A percentile compares a stretch with the other conserved stretches of the same genome.
These are phyloP conservation scores for Aspergillus haitiensis DNA, from an alignment of 495 filamentous ascomycete genomes.

Conservation along the genomic window DNA sequence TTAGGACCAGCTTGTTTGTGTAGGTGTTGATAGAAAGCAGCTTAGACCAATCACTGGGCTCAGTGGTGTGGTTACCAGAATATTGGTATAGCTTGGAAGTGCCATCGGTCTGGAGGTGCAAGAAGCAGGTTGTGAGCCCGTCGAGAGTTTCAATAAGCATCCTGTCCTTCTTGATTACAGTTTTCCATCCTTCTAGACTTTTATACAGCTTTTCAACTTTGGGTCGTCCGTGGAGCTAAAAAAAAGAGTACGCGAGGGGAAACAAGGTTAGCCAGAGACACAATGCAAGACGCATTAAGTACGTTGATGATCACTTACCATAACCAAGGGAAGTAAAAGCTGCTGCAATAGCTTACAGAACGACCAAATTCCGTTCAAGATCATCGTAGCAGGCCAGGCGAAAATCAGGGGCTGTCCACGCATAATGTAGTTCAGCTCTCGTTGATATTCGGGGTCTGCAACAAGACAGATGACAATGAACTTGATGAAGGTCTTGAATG, in stretches of 20 bases:
- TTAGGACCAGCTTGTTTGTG: slow-evolving; percentile 43
- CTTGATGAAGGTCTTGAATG: slow-evolving; percentile 37
- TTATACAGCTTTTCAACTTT: slow-evolving; percentile 45
- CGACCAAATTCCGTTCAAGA: slow-evolving; percentile 51
- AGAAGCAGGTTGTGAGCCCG: slow-evolving; percentile 40
- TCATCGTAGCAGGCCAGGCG: slow-evolving; percentile 34
- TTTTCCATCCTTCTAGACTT: slow-evolving; percentile 46
- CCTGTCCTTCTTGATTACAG: slow-evolving; percentile 43
- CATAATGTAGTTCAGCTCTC: slow-evolving; percentile 52
- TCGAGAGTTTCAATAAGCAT: slow-evolving; percentile 43
- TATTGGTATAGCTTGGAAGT: slow-evolving; percentile 47
- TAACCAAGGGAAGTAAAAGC: slow-evolving; percentile 42
- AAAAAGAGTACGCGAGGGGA: neutral
- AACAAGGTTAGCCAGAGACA: neutral
- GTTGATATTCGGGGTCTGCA: slow-evolving; percentile 58
- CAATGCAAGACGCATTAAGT: neutral
- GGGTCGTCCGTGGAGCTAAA: slow-evolving; percentile 40
- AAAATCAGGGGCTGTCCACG: slow-evolving; percentile 30
- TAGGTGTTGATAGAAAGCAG: slow-evolving; percentile 51
- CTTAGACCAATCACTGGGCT: slow-evolving; percentile 39
- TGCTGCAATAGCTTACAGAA: slow-evolving; percentile 41
- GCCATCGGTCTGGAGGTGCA: slow-evolving; percentile 37
- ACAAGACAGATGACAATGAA: slow-evolving; percentile 55
- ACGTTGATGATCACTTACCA: slow-evolving; percentile 19
- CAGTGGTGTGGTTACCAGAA: slow-evolving; percentile 39